A percentile compares a stretch with the other conserved stretches of the same genome.
Evolutionary conservation across 345 rosid genomes (phyloP).

Genomic region (Linum tenue): DNA sequence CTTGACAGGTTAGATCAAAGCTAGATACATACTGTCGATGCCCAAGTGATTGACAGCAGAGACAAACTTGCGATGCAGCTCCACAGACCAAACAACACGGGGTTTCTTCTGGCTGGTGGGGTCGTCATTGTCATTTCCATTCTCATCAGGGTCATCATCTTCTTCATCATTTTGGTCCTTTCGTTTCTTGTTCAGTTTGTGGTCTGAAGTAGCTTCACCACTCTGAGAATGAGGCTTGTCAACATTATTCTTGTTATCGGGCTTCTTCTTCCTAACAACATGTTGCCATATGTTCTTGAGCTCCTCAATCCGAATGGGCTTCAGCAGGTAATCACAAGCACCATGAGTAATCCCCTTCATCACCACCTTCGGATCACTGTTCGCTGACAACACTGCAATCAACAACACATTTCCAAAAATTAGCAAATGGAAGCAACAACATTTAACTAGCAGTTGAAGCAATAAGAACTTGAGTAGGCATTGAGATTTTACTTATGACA

Average conservation of each 20-base stretch:
- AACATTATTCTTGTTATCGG: slow-evolving; percentile 11
- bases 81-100: slow-evolving; percentile 31
- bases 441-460: not conserved
- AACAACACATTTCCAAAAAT: not conserved
- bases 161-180: slow-evolving; percentile 29
- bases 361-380: slow-evolving; percentile 30
- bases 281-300: slow-evolving; percentile 30
- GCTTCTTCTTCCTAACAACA: slow-evolving; percentile 23
- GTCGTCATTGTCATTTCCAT: slow-evolving; percentile 22
- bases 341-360: slow-evolving; percentile 35
- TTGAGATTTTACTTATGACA: slow-evolving; percentile 46
- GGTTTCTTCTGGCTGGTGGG: slow-evolving; percentile 26
- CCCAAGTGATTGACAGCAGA: slow-evolving; percentile 28
- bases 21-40: slow-evolving; percentile 21
- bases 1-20: no score
- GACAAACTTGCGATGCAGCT: slow-evolving; percentile 27
- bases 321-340: slow-evolving; percentile 30
- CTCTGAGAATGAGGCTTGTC: slow-evolving; percentile 17
- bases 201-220: slow-evolving; percentile 18
- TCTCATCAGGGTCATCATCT: slow-evolving; percentile 25
- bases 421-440: not conserved
- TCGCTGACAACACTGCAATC: slow-evolving; percentile 26
- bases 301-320: slow-evolving; percentile 29
- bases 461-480: not conserved
- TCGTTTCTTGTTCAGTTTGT: slow-evolving; percentile 22